Base-by-base conservation (phyloP, 192 early-diverging fungal species). In the Martensiomyces pterosporus region DNA sequence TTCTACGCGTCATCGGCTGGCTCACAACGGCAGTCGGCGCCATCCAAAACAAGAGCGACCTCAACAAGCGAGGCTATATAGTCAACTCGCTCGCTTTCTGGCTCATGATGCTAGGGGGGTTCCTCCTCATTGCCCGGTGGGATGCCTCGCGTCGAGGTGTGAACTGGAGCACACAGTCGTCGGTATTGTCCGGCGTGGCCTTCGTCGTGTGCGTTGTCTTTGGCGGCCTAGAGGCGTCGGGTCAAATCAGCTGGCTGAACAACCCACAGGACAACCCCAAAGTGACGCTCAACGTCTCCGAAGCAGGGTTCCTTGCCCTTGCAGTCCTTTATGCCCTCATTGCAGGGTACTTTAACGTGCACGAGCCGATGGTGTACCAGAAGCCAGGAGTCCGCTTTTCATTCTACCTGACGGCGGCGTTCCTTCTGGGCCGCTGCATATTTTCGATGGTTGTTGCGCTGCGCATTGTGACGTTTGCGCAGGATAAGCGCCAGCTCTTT, bases 241-340 rank as follows among this genome's bases (percentile, higher is more conserved):
- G 71, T 9, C 71, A 67, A 35, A 74, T 74, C 19, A 55, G 42
- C 33, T 74, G 71, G 71, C 71, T 74, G 17, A 67, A 74, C 42
- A 57, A 57, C 25, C 64, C 71, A 1, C 39, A 35, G 1, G 59
- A 63, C 3, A 37, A 57, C 17, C 59, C 64, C 9, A 43, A 27
- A 2, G 24, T 34, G 17, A 52, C 45, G 3, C 33, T 74, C 10
- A 74, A 67, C 19, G 27, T 66, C 15, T 57, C 71, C 1, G 45
- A 51, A 19, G 46, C 67, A 21, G 71, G 71, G 8, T 59, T 74
- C 40, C 40, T 74, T 6, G 64, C 46, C 13, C 39, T 74, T 6
- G 15, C 59, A 0, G 47, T 33, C 2, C 17, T 62, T 8, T 49
- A 63, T 16, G 64, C 39, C 3, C n/a, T 62, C 17, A 34, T 34